Evolutionary conservation across 2,329 filamentous ascomycete species (phyloP).

Genomic region (Dothistroma pini): DNA sequence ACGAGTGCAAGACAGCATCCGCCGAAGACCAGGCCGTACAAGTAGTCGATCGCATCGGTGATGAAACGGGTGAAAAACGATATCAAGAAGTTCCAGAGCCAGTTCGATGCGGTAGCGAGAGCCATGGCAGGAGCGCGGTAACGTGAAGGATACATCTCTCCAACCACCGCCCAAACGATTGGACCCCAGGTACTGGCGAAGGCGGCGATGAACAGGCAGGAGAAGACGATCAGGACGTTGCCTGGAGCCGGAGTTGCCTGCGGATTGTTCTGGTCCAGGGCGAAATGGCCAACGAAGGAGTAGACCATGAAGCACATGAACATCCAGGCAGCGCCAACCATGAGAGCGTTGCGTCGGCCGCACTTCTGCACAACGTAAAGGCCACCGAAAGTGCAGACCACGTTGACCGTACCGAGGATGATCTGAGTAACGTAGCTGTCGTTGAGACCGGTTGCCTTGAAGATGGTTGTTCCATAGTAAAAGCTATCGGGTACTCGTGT

Average conservation of each 20-base stretch:
- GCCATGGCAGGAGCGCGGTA: slow-evolving; percentile 46
- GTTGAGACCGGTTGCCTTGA: slow-evolving; percentile 33
- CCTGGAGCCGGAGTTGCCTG: slow-evolving; percentile 28
- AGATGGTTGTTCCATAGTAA: slow-evolving; percentile 40
- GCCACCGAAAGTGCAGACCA: slow-evolving; percentile 46
- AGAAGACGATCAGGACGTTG: slow-evolving; percentile 36
- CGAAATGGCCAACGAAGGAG: slow-evolving; percentile 32
- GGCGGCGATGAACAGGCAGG: slow-evolving; percentile 36
- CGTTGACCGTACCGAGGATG: slow-evolving; percentile 49
- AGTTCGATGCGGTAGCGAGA: slow-evolving; percentile 44
- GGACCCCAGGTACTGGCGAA: slow-evolving; percentile 37
- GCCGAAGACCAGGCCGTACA: slow-evolving; percentile 41
- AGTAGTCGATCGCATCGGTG: slow-evolving; percentile 38
- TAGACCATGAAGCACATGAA: slow-evolving; percentile 61
- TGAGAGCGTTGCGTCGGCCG: slow-evolving; percentile 47
- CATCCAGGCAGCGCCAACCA: slow-evolving; percentile 43
- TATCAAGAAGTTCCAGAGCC: slow-evolving; percentile 35
- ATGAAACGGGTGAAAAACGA: slow-evolving; percentile 41
- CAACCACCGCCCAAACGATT: slow-evolving; percentile 36
- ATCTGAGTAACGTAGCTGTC: slow-evolving; percentile 47
- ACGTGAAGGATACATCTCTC: slow-evolving; percentile 34
- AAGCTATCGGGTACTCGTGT: slow-evolving; percentile 17
- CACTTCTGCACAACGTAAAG: slow-evolving; percentile 49
- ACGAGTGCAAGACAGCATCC: slow-evolving; percentile 35
- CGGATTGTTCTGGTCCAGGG: slow-evolving; percentile 21